A percentile compares a stretch with the other conserved stretches of the same genome.
phyloP scores from a whole-genome alignment of 179 eudicot genomes.

The Kewa caespitosa region DNA sequence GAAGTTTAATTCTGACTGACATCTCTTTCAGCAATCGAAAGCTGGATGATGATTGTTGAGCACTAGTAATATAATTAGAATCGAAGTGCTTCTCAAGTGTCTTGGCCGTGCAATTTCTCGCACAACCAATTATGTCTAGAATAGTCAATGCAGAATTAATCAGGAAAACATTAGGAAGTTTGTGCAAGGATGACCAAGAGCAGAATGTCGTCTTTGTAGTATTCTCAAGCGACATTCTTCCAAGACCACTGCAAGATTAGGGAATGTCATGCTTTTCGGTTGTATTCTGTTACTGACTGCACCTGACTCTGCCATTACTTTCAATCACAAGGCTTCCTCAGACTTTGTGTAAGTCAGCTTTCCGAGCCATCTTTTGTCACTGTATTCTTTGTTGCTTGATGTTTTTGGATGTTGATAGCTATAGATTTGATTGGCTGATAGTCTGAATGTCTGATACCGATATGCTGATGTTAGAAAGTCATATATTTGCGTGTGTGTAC shows the following conservation, averaged over 20 bases:
- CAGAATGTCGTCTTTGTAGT: not conserved
- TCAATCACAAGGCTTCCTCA: not conserved
- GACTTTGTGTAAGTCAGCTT: not conserved
- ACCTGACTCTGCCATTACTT: not conserved
- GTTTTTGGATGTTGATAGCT: not conserved
- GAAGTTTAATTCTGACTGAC: not conserved
- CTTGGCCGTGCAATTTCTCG: not conserved
- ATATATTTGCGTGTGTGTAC: no score
- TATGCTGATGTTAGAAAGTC: not conserved
- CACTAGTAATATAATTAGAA: not conserved
- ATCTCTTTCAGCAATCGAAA: not conserved
- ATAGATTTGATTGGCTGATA: not conserved
- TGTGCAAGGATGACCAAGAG: not conserved
- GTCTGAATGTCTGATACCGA: not conserved
- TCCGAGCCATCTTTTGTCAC: not conserved
- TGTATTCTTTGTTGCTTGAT: not conserved
- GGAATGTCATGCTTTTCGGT: not conserved
- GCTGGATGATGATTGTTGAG: not conserved
- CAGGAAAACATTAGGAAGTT: no score
- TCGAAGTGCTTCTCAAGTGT: not conserved
- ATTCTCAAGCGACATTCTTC: not conserved
- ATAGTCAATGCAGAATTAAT: not conserved
- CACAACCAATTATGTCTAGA: not conserved
- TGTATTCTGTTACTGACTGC: not conserved
- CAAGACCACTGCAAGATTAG: not conserved